phyloP scores from a whole-genome alignment of 75 land plant species.

The Ceratopteris richardii region DNA sequence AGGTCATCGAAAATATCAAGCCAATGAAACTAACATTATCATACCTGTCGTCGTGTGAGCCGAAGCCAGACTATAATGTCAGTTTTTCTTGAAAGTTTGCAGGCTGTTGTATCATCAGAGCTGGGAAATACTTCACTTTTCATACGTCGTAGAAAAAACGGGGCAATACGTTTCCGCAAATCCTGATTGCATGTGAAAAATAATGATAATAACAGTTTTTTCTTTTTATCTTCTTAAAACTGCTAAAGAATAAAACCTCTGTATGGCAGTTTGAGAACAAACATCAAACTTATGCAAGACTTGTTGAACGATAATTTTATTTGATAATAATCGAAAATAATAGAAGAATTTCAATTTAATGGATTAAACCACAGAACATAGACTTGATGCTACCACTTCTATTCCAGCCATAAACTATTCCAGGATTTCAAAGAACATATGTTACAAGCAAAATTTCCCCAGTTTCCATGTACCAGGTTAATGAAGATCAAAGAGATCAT shows the following conservation, averaged over 20 bases:
- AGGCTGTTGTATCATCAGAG: constrained; percentile 17
- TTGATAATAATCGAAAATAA: too few relatives aligned
- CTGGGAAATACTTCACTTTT: constrained; percentile 82
- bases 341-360: too few relatives aligned
- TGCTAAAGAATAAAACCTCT: neutral
- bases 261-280: neutral
- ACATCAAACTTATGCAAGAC: too few relatives aligned
- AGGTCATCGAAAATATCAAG: neutral
- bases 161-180: constrained; percentile 70
- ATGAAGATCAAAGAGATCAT: too few relatives aligned
- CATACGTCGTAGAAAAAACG: constrained; percentile 88
- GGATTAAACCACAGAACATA: too few relatives aligned
- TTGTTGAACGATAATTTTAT: too few relatives aligned
- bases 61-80: constrained; percentile 95
- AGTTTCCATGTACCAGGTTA: too few relatives aligned
- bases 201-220: neutral
- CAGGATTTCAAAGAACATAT: too few relatives aligned
- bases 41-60: constrained; percentile 68
- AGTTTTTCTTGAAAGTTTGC: constrained; percentile 67
- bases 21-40: neutral
- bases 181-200: constrained; percentile 44
- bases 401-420: too few relatives aligned
- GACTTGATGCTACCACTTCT: too few relatives aligned
- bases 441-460: too few relatives aligned
- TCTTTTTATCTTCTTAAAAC: neutral